Conservation (phyloP, 805 yeast species). For the Pichia scutulata region DNA sequence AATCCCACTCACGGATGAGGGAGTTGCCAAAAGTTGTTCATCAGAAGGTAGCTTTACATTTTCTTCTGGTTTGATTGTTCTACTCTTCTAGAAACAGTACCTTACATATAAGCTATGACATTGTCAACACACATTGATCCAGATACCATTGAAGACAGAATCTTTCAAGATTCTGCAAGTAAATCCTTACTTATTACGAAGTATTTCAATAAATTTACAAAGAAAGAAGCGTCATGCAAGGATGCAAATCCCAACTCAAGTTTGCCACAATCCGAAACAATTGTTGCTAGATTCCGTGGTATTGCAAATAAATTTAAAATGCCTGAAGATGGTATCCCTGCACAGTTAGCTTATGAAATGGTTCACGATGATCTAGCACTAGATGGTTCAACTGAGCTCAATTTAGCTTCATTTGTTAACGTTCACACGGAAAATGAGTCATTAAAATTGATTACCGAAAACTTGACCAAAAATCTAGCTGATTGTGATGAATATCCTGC, state of each 20-base stretch:
- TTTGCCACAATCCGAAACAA: not conserved
- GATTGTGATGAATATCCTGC: conserved; percentile 94
- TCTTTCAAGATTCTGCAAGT: conserved; percentile 19
- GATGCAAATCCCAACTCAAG: not conserved
- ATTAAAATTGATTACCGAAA: conserved; percentile 51
- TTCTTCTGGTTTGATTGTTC: too few species aligned
- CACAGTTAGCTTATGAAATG: conserved; percentile 49
- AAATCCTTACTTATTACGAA: conserved; percentile 12
- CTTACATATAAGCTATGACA: conserved; percentile 28
- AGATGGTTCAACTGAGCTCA: conserved; percentile 79
- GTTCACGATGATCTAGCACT: conserved; percentile 67
- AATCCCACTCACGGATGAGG: too few species aligned
- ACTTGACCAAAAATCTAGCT: conserved; percentile 79
- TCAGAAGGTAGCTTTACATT: too few species aligned
- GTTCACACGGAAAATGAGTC: conserved; percentile 55
- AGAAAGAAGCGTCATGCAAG: conserved; percentile 5
- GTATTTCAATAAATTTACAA: conserved; percentile 15
- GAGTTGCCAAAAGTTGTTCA: too few species aligned
- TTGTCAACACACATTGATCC: conserved; percentile 39
- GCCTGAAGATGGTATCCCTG: conserved; percentile 48
- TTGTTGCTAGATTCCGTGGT: conserved; percentile 29
- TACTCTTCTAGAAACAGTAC: too few species aligned
- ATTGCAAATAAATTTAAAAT: conserved; percentile 47
- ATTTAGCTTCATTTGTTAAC: conserved; percentile 85
- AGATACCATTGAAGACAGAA: conserved; percentile 31